phyloP scores from a whole-genome alignment of 225 moss, liverwort and hornwort species.

The Lunularia cruciata region DNA sequence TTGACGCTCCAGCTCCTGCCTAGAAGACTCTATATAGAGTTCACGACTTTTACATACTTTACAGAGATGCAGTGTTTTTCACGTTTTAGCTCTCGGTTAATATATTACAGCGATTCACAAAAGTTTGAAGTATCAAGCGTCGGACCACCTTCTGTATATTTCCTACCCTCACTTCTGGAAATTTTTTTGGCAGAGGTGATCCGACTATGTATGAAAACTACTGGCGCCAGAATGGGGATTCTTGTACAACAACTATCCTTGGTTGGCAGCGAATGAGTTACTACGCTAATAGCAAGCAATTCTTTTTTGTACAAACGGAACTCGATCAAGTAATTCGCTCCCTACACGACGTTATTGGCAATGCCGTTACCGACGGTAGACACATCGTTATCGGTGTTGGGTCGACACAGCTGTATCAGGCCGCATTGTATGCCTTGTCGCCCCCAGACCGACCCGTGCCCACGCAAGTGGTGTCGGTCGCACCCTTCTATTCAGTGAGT shows the following conservation, averaged over 20 bases:
- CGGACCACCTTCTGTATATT: too few species aligned
- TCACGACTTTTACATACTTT: too few species aligned
- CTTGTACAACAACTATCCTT: conserved; percentile 60
- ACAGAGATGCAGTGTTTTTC: too few species aligned
- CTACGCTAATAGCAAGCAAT: conserved; percentile 82
- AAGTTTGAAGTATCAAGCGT: too few species aligned
- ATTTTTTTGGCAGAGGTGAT: conserved; percentile 96
- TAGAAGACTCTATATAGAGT: too few species aligned
- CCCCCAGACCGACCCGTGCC: conserved; percentile 56
- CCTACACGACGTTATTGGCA: conserved; percentile 76
- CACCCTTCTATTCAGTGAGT: conserved; percentile 86
- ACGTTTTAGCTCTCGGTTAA: too few species aligned
- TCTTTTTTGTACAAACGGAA: conserved; percentile 96
- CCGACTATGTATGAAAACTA: conserved; percentile 91
- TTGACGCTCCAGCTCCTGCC: too few species aligned
- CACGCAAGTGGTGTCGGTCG: conserved; percentile 69
- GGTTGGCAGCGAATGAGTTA: conserved; percentile 98
- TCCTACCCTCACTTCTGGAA: too few species aligned
- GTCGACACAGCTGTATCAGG: conserved; percentile 91
- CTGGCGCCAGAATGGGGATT: conserved; percentile 62
- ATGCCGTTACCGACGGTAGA: conserved; percentile 77
- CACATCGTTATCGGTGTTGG: conserved; percentile 92
- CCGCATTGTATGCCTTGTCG: conserved; percentile 79
- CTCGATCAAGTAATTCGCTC: conserved; percentile 71
- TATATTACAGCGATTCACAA: too few species aligned